A percentile compares a stretch with the other conserved stretches of the same genome.
Evolutionary conservation across 441 rosid species (phyloP).

Genomic region (Theobroma grandiflorum): DNA sequence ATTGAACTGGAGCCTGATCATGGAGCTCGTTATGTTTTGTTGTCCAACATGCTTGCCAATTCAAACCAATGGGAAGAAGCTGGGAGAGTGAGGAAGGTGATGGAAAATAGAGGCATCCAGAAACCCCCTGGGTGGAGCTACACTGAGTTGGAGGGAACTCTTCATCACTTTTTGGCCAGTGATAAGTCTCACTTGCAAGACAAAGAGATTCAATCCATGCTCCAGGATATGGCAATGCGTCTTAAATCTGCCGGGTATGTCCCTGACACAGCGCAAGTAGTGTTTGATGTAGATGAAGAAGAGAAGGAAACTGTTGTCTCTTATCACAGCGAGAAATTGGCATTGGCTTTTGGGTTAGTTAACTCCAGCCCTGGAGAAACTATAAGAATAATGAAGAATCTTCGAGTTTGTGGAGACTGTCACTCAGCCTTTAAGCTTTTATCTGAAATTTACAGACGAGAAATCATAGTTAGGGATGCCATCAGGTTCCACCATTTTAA

Average conservation of each 20-base stretch:
- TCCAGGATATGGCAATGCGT: conserved; percentile 33
- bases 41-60: conserved; percentile 44
- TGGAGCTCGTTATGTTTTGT: conserved; percentile 42
- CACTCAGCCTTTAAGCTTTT: conserved; percentile 42
- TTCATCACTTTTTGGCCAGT: conserved; percentile 37
- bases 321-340: conserved; percentile 50
- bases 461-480: conserved; percentile 45
- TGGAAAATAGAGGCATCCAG: conserved; percentile 41
- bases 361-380: conserved; percentile 29
- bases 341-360: conserved; percentile 44
- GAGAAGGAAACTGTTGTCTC: conserved; percentile 45
- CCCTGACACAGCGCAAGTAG: conserved; percentile 38
- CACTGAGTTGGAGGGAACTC: conserved; percentile 35
- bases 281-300: conserved; percentile 49
- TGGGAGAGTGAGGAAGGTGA: conserved; percentile 38
- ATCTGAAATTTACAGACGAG: conserved; percentile 33
- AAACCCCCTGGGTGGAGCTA: conserved; percentile 47
- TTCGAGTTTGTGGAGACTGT: conserved; percentile 46
- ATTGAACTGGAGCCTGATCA: conserved; percentile 42
- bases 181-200: conserved; percentile 32
- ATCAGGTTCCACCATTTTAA: conserved; percentile 50
- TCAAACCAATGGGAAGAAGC: conserved; percentile 43
- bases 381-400: conserved; percentile 46
- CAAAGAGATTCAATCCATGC: conserved; percentile 33
- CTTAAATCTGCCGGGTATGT: conserved; percentile 42